Conservation (phyloP, 495 filamentous ascomycete genomes). For the Penicillium angulare region DNA sequence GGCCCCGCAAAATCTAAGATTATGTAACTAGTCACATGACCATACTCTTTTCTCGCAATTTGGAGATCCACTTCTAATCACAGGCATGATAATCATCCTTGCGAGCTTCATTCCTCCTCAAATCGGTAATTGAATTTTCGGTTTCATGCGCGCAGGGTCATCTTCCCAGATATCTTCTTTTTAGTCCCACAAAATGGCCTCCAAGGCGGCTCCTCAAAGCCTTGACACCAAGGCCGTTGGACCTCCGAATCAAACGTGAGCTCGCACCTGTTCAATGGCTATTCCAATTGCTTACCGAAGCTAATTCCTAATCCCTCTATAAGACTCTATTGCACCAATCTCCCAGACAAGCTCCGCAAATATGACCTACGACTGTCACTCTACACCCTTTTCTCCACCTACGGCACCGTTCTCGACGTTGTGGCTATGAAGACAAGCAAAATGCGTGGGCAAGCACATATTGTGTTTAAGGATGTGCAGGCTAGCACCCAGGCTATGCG, state of each 20-base stretch:
- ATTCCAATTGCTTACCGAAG: constrained; percentile 10
- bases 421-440: constrained; percentile 82
- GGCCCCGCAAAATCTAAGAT: too few relatives aligned
- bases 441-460: constrained; percentile 93
- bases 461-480: constrained; percentile 85
- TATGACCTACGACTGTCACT: constrained; percentile 76
- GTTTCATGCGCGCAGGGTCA: not conserved
- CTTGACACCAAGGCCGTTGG: constrained; percentile 36
- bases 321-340: constrained; percentile 84
- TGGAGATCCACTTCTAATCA: constrained; percentile 7
- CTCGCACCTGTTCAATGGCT: constrained; percentile 12
- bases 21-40: constrained; percentile 27
- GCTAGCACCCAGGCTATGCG: constrained; percentile 88
- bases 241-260: constrained; percentile 73
- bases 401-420: constrained; percentile 92
- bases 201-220: constrained; percentile 37
- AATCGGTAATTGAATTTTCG: not conserved
- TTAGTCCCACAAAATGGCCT: constrained; percentile 31
- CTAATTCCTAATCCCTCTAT: constrained; percentile 36
- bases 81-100: not conserved
- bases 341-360: constrained; percentile 84
- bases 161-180: not conserved
- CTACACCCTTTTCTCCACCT: constrained; percentile 91
- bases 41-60: constrained; percentile 7
- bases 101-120: constrained; percentile 11